Conservation (phyloP, 768 basidiomycete species). For the Arthromyces matolae region DNA sequence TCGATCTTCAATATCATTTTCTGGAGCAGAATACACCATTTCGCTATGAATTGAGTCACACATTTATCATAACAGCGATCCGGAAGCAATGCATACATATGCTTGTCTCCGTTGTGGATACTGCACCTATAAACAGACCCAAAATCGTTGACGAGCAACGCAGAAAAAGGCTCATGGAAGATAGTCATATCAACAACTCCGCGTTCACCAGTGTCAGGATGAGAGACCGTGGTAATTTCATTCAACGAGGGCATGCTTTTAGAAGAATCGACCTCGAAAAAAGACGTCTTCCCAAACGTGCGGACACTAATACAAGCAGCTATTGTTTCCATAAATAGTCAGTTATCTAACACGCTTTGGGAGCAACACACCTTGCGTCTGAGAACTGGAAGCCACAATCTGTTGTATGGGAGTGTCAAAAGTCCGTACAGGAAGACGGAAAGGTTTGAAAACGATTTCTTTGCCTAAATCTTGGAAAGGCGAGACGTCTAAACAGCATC, state of each 20-base stretch:
- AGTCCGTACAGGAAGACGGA: conserved; percentile 34
- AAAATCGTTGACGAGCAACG: conserved; percentile 43
- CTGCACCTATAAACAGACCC: conserved; percentile 51
- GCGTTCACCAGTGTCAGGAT: conserved; percentile 37
- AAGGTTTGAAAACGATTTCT: conserved; percentile 35
- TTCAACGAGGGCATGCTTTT: conserved; percentile 17
- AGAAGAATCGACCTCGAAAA: conserved; percentile 30
- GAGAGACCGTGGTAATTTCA: conserved; percentile 36
- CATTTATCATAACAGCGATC: background rate
- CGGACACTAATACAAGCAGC: conserved; percentile 39
- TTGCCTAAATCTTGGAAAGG: conserved; percentile 27
- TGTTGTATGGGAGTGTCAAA: conserved; percentile 73
- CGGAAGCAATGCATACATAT: conserved; percentile 35
- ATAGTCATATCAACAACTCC: conserved; percentile 47
- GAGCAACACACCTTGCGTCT: conserved; percentile 8
- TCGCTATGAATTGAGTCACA: conserved; percentile 2
- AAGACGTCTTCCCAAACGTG: conserved; percentile 41
- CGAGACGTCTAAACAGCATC: conserved; percentile 13
- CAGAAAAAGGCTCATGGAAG: conserved; percentile 26
- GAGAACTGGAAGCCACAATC: conserved; percentile 34
- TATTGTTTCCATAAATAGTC: too few species aligned
- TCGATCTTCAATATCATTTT: conserved; percentile 5
- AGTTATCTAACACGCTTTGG: too few species aligned
- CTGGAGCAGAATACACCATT: conserved; percentile 6
- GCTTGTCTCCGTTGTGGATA: conserved; percentile 31